phyloP scores from a whole-genome alignment of 1,284 basidiomycete species.

The Trichosporon faecale region DNA sequence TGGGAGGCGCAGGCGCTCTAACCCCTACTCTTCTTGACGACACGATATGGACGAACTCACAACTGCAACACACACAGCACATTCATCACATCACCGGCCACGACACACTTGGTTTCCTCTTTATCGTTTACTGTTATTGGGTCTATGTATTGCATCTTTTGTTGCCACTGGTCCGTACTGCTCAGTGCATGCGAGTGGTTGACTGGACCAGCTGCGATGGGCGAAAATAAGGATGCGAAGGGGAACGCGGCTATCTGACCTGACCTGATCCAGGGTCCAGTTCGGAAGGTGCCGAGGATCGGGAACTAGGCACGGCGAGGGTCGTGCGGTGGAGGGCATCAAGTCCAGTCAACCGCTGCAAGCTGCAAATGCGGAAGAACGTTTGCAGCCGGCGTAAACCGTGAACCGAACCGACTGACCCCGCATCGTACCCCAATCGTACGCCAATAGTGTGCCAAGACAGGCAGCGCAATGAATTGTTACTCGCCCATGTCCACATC shows the following conservation, averaged over 20 bases:
- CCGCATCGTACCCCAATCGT: not conserved
- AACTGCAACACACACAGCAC: not conserved
- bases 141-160: constrained; percentile 3
- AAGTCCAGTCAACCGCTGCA: not conserved
- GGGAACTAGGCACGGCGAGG: not conserved
- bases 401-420: too few species aligned
- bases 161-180: not conserved
- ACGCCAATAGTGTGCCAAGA: not conserved
- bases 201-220: not conserved
- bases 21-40: not conserved
- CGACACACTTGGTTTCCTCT: not conserved
- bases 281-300: not conserved
- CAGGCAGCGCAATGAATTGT: not conserved
- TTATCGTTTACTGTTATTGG: not conserved
- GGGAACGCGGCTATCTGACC: not conserved
- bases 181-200: not conserved
- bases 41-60: not conserved
- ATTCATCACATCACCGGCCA: not conserved
- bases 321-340: not conserved
- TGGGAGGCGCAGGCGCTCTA: constrained; percentile 6
- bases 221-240: not conserved
- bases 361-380: not conserved
- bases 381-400: not conserved
- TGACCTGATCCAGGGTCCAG: not conserved
- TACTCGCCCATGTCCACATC: too few species aligned